Evolutionary conservation across 108 stramenopile species (phyloP), one percentile per base, ranked within the genome.

Genomic region (Nitzschia sp.): DNA sequence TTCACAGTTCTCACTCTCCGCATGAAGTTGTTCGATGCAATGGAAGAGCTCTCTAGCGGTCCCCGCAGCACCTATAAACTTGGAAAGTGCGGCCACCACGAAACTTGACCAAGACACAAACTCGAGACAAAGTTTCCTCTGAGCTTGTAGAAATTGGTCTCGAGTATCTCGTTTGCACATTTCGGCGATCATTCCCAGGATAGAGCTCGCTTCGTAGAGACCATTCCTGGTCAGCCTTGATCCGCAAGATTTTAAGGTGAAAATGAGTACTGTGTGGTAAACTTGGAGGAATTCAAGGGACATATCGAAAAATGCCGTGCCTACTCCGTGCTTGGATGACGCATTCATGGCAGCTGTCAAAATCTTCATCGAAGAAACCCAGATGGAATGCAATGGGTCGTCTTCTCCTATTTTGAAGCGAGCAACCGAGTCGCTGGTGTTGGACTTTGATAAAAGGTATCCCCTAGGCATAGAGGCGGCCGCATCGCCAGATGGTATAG

Each of bases 51-150:
- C 88, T 28, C 84, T 62, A 0, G 88, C 83, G 50, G 82, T 81
- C n/a, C 84, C 88, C 50, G 82, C 66, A 2, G 88, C 73, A 2
- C 85, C 85, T 2, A 90, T 46, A 62, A 90, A 86, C 16, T 68
- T 68, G 27, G 68, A 61, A 17, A 76, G 41, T 16, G 34, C 46
- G 30, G 63, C 63, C 21, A 50, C 52, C 29, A 71, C 57, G 15
- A 48, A 28, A 16, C 48, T 55, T 32, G 72, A 45, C 53, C 61
- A 55, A 1, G 66, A 30, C 15, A 59, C 17, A 21, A 74, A 57
- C 25, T 63, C 67, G 23, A 52, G 47, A 29, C 63, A 73, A 9
- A 80, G 45, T 15, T 48, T 9, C 16, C 48, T 41, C 15, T 53
- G 57, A 21, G 46, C 52, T 27, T n/a, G 44, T 26, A 48, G 34